A percentile compares a stretch with the other conserved stretches of the same genome.
These are phyloP conservation scores for Raphidocelis subcapitata DNA, from an alignment of 139 green algal genomes.

Conservation along the genomic window DNA sequence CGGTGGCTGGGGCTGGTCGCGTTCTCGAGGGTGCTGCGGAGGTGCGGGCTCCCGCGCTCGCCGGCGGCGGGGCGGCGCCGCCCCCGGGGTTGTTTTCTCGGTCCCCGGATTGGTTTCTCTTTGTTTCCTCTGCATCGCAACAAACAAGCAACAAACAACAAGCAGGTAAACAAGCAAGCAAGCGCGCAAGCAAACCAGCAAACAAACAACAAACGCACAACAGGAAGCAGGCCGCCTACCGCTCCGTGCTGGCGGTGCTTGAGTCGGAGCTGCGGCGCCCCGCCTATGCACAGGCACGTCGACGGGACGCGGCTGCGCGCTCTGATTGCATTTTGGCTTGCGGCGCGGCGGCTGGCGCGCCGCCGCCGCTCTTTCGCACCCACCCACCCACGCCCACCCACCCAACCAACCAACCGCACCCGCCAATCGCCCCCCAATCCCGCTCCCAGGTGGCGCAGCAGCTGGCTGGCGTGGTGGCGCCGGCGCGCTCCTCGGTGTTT, in stretches of 20 bases:
- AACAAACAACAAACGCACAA: neutral
- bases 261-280: constrained; percentile 30
- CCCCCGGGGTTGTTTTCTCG: too few species aligned
- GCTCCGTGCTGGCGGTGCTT: constrained; percentile 35
- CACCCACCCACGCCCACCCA: too few species aligned
- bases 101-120: too few species aligned
- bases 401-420: too few species aligned
- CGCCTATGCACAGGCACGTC: constrained; percentile 15
- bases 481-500: constrained; percentile 42
- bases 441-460: constrained; percentile 31
- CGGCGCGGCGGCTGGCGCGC: too few species aligned
- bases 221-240: constrained; percentile 30
- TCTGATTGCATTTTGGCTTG: too few species aligned
- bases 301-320: too few species aligned
- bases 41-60: neutral
- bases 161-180: neutral
- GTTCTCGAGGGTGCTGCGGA: constrained; percentile 54
- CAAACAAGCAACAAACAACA: neutral
- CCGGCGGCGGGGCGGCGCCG: too few species aligned
- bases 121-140: too few species aligned
- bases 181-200: neutral
- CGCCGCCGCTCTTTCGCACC: too few species aligned
- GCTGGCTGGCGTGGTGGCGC: constrained; percentile 46
- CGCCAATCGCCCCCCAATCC: too few species aligned
- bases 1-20: constrained; percentile 71